These are phyloP conservation scores for Tetrapisispora nanseiensis DNA, from an alignment of 805 yeast genomes.

Conservation along the genomic window DNA sequence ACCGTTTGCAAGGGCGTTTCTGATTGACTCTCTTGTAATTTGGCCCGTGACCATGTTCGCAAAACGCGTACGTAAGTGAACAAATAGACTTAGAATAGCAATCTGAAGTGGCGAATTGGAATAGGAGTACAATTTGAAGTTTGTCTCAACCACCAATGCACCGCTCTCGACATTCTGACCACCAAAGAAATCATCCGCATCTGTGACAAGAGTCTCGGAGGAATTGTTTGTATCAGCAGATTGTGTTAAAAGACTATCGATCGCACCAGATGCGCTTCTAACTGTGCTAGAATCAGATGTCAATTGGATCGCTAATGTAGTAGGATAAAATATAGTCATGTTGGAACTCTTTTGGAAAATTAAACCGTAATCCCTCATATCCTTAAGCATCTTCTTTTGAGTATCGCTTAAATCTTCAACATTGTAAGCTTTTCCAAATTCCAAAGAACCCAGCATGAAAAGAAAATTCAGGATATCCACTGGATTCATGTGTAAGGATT, in stretches of 20 bases:
- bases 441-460: slow-evolving; percentile 86
- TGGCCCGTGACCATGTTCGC: slow-evolving; percentile 90
- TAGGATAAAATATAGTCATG: slow-evolving; percentile 71
- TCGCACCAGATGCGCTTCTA: slow-evolving; percentile 63
- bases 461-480: slow-evolving; percentile 92
- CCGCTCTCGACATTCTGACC: slow-evolving; percentile 36
- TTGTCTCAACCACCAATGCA: slow-evolving; percentile 82
- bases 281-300: slow-evolving; percentile 74
- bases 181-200: slow-evolving; percentile 24
- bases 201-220: slow-evolving; percentile 6
- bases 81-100: slow-evolving; percentile 82
- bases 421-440: slow-evolving; percentile 79
- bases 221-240: slow-evolving; percentile 12
- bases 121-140: slow-evolving; percentile 85
- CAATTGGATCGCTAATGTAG: slow-evolving; percentile 78
- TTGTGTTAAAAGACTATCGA: slow-evolving; percentile 52
- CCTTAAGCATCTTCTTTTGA: slow-evolving; percentile 78
- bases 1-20: slow-evolving; percentile 76
- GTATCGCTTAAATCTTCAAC: slow-evolving; percentile 63
- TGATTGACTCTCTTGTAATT: slow-evolving; percentile 82
- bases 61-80: slow-evolving; percentile 75
- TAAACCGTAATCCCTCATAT: slow-evolving; percentile 82
- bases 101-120: slow-evolving; percentile 91
- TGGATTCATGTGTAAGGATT: slow-evolving; percentile 81
- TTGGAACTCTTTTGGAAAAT: slow-evolving; percentile 59